These are phyloP conservation scores for Globisporangium echinulatum DNA, from an alignment of 352 stramenopile genomes.

Conservation along the genomic window DNA sequence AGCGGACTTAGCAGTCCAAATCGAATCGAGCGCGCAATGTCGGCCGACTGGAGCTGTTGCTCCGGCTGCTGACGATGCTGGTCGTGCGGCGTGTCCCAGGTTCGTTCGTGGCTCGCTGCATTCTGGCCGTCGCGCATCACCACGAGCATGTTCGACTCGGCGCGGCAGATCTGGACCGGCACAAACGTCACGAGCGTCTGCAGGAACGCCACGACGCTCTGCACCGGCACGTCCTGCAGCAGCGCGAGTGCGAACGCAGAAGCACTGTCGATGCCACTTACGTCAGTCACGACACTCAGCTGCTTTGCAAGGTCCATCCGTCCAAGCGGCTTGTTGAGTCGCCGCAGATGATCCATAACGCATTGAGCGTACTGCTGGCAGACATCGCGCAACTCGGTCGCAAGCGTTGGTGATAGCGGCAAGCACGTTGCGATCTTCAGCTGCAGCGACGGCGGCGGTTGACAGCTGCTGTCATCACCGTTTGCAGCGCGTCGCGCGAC, in stretches of 20 bases:
- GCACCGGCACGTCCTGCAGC: slow-evolving; percentile 6
- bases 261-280: background rate
- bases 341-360: slow-evolving; percentile 43
- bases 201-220: slow-evolving; percentile 22
- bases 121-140: slow-evolving; percentile 41
- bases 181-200: slow-evolving; percentile 54
- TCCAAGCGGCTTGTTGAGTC: slow-evolving; percentile 54
- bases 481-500: background rate
- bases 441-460: slow-evolving; percentile 11
- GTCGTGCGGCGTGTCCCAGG: slow-evolving; percentile 14
- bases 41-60: slow-evolving; percentile 16
- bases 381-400: slow-evolving; percentile 1
- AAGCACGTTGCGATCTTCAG: slow-evolving; percentile 15
- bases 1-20: slow-evolving; percentile 14
- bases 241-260: background rate
- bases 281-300: background rate
- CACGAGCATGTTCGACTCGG: slow-evolving; percentile 47
- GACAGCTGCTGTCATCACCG: background rate
- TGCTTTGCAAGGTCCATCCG: slow-evolving; percentile 22
- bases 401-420: background rate
- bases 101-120: slow-evolving; percentile 13
- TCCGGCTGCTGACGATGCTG: too few species aligned
- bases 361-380: slow-evolving; percentile 17
- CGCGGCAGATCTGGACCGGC: slow-evolving; percentile 66
- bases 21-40: slow-evolving; percentile 33